Percentiles rank a stretch among this genome's conserved stretches.
Evolutionary conservation across 1,284 basidiomycete species (phyloP).

Genomic region (Sutorius eximius): DNA sequence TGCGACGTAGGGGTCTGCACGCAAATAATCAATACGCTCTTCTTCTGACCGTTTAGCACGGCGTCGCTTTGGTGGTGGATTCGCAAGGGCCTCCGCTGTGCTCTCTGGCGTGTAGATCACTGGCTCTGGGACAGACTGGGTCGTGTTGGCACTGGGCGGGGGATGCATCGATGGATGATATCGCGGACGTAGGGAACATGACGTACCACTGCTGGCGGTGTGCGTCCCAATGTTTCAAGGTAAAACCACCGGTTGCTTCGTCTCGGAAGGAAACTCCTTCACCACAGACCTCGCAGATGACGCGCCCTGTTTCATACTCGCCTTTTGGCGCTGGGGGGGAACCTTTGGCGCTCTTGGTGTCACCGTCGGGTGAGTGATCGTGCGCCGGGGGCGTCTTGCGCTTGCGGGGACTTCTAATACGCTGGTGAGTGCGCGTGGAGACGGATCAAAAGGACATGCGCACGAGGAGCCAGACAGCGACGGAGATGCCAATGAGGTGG

Average conservation of each 20-base stretch:
- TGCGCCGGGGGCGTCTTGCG: constrained; percentile 40
- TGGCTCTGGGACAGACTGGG: constrained; percentile 35
- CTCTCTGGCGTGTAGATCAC: constrained; percentile 45
- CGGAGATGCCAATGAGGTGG: constrained; percentile 17
- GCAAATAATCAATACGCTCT: constrained; percentile 72
- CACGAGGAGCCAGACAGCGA: constrained; percentile 19
- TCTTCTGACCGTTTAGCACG: constrained; percentile 76
- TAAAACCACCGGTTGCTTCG: constrained; percentile 57
- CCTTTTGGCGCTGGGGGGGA: constrained; percentile 33
- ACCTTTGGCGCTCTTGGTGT: constrained; percentile 13
- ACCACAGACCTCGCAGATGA: constrained; percentile 63
- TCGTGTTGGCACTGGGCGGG: constrained; percentile 31
- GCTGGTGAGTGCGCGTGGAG: constrained; percentile 15
- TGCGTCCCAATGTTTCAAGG: constrained; percentile 66
- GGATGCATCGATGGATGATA: constrained; percentile 1
- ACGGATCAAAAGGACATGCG: constrained; percentile 23
- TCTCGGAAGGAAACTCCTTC: constrained; percentile 63
- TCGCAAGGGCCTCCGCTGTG: constrained; percentile 39
- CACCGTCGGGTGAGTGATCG: constrained; percentile 22
- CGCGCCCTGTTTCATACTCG: constrained; percentile 58
- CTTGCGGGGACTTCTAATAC: constrained; percentile 38
- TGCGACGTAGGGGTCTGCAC: constrained; percentile 71
- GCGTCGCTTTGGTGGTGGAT: constrained; percentile 57
- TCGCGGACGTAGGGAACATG: neutral
- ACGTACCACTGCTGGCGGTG: constrained; percentile 61